These are phyloP conservation scores for Dothideomycetidae sp. DNA, from an alignment of 2,329 filamentous ascomycete species.

Conservation along the genomic window DNA sequence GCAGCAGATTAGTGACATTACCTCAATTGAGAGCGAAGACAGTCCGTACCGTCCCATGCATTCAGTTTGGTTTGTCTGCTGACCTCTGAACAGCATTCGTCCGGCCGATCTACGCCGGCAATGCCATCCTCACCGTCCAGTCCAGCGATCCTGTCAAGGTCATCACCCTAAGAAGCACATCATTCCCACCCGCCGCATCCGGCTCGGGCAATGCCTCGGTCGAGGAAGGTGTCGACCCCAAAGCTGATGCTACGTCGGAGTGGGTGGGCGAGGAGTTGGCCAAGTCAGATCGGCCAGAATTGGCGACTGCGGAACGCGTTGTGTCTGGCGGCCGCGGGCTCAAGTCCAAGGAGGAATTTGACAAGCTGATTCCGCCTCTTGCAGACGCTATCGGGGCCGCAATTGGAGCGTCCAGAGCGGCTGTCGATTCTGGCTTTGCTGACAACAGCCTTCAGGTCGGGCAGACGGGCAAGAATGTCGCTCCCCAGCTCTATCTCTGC, in stretches of 20 bases:
- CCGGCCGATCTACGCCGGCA: slow-evolving; percentile 92
- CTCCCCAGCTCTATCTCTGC: slow-evolving; percentile 86
- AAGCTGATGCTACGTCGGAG: slow-evolving; percentile 56
- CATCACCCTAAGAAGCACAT: slow-evolving; percentile 83
- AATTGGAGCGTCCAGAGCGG: slow-evolving; percentile 84
- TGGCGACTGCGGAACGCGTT: slow-evolving; percentile 75
- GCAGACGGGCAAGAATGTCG: slow-evolving; percentile 97
- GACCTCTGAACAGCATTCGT: slow-evolving; percentile 48
- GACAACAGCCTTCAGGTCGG: slow-evolving; percentile 98
- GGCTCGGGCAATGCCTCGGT: slow-evolving; percentile 61
- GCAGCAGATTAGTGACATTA: slow-evolving; percentile 90
- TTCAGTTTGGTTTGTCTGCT: not conserved
- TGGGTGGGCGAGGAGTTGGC: slow-evolving; percentile 91
- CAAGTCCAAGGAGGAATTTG: slow-evolving; percentile 97
- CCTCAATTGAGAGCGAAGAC: slow-evolving; percentile 70
- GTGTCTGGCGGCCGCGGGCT: slow-evolving; percentile 88
- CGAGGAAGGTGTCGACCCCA: slow-evolving; percentile 73
- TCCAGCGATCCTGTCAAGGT: slow-evolving; percentile 75
- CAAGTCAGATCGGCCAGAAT: slow-evolving; percentile 85
- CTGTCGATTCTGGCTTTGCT: slow-evolving; percentile 92
- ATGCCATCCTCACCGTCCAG: slow-evolving; percentile 91
- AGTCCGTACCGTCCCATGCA: too few relatives aligned
- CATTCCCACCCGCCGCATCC: slow-evolving; percentile 62
- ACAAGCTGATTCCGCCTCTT: slow-evolving; percentile 78
- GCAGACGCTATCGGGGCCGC: slow-evolving; percentile 90